A percentile compares a stretch with the other conserved stretches of the same genome.
Conservation (phyloP, 495 filamentous ascomycete genomes). For the Filosporella fistucella region DNA sequence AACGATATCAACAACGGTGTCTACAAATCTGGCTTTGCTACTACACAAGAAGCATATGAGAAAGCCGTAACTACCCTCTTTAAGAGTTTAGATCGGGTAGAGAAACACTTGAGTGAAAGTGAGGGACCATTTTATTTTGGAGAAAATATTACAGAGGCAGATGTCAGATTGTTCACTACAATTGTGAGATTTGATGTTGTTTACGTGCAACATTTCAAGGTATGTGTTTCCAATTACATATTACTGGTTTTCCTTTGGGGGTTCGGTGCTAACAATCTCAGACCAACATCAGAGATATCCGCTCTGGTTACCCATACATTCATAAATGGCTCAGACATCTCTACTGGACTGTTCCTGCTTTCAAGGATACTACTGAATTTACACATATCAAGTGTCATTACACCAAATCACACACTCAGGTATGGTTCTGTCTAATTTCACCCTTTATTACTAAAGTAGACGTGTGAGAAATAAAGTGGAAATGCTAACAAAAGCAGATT, state of each 20-base stretch:
- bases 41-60: slow-evolving; percentile 73
- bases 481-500: no score
- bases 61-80: slow-evolving; percentile 64
- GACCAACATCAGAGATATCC: slow-evolving; percentile 80
- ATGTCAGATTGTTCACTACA: slow-evolving; percentile 74
- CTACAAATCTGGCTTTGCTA: slow-evolving; percentile 44
- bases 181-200: slow-evolving; percentile 82
- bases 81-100: slow-evolving; percentile 63
- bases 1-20: slow-evolving; percentile 42
- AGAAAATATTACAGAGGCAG: slow-evolving; percentile 67
- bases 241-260: background rate
- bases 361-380: slow-evolving; percentile 66
- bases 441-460: slow-evolving; percentile 12
- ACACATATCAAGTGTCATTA: slow-evolving; percentile 46
- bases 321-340: slow-evolving; percentile 63
- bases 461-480: background rate
- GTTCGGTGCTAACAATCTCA: background rate
- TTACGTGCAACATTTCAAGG: slow-evolving; percentile 91
- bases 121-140: slow-evolving; percentile 65
- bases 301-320: slow-evolving; percentile 67
- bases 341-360: slow-evolving; percentile 66
- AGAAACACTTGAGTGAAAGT: slow-evolving; percentile 50
- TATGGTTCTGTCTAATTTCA: no score
- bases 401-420: slow-evolving; percentile 44
- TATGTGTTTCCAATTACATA: background rate